These are phyloP conservation scores for Dactylellina leptospora DNA, from an alignment of 2,329 filamentous ascomycete genomes.

Conservation along the genomic window DNA sequence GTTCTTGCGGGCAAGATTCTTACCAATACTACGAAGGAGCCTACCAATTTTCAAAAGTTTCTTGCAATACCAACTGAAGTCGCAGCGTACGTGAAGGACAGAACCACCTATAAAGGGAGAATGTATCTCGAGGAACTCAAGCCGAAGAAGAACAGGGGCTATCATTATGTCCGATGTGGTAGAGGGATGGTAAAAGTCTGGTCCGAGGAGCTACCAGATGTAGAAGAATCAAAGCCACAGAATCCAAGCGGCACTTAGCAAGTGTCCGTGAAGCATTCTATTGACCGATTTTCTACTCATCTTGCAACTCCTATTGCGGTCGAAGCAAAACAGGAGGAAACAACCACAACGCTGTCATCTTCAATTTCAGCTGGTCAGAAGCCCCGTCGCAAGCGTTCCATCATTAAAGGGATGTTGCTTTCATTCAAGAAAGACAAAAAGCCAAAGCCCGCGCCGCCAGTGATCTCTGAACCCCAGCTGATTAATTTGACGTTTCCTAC, in stretches of 20 bases:
- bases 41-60: neutral
- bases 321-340: too few relatives aligned
- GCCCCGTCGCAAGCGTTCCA: slow-evolving; percentile 26
- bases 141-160: neutral
- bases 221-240: neutral
- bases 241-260: too few relatives aligned
- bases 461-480: too few relatives aligned
- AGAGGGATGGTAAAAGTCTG: neutral
- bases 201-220: neutral
- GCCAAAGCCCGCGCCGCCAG: neutral
- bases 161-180: neutral
- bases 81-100: neutral
- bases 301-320: too few relatives aligned
- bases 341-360: too few relatives aligned
- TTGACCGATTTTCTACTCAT: neutral
- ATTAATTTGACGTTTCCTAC: too few relatives aligned
- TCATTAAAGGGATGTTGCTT: slow-evolving; percentile 11
- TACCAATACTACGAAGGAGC: neutral
- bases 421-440: neutral
- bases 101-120: neutral
- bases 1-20: neutral
- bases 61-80: neutral
- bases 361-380: too few relatives aligned
- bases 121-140: neutral
- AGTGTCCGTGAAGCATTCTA: neutral